phyloP scores from a whole-genome alignment of 2,329 filamentous ascomycete genomes.

The Didymella arachidicola region DNA sequence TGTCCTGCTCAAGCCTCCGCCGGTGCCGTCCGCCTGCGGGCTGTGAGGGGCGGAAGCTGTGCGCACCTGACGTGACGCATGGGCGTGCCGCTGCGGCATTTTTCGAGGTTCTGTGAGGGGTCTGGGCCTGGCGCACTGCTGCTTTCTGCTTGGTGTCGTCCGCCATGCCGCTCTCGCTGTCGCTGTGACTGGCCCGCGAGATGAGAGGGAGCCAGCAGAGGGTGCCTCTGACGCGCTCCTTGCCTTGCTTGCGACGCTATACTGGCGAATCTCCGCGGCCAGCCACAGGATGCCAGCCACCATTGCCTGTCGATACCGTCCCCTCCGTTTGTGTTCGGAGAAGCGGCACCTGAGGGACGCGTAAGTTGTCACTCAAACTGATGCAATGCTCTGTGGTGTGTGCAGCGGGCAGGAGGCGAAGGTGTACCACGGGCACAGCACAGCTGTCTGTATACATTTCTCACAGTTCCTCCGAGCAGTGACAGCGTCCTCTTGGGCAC shows the following conservation, averaged over 20 bases:
- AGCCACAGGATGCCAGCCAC: conserved; percentile 8
- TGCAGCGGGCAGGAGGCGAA: neutral
- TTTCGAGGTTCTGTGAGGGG: conserved; percentile 11
- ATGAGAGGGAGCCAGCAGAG: conserved; percentile 6
- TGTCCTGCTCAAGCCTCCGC: conserved; percentile 1
- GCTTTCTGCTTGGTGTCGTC: conserved; percentile 5
- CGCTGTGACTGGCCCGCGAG: conserved; percentile 7
- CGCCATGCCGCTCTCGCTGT: conserved; percentile 8
- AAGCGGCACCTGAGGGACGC: neutral
- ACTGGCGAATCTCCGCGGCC: neutral
- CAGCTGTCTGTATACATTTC: neutral
- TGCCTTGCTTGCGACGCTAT: conserved; percentile 10
- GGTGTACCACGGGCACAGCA: neutral
- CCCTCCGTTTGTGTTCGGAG: neutral
- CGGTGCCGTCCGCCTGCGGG: conserved; percentile 6
- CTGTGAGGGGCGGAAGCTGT: conserved; percentile 8
- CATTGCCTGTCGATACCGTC: neutral
- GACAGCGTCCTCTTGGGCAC: neutral
- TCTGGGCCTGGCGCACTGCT: conserved; percentile 10
- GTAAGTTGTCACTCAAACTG: neutral
- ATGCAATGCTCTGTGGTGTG: neutral
- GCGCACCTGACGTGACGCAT: conserved; percentile 8
- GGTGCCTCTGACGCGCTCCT: conserved; percentile 6
- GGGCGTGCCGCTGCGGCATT: conserved; percentile 19
- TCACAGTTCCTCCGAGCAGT: neutral